Evolutionary conservation across 768 basidiomycete genomes (phyloP).

Genomic region (Suillus americanus): DNA sequence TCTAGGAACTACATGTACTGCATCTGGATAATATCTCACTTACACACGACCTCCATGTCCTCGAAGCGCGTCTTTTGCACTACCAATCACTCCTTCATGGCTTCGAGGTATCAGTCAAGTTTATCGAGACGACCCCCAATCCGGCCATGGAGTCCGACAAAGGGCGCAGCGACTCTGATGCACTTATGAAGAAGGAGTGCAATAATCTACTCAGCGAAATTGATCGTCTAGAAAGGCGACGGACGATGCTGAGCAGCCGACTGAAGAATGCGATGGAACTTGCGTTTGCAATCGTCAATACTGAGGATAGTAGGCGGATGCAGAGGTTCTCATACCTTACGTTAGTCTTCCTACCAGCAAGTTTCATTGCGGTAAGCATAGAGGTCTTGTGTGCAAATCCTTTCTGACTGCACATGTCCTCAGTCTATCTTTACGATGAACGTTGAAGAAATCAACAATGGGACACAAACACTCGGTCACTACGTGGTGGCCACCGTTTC

Average conservation of each 20-base stretch:
- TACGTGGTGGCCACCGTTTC: not conserved
- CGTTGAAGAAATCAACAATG: too few species aligned
- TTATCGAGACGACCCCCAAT: constrained; percentile 44
- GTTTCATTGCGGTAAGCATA: constrained; percentile 26
- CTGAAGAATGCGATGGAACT: constrained; percentile 20
- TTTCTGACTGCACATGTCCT: too few species aligned
- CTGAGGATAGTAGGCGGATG: constrained; percentile 49
- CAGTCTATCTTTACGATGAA: too few species aligned
- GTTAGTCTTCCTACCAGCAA: constrained; percentile 53
- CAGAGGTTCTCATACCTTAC: constrained; percentile 43
- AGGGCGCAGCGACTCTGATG: constrained; percentile 10
- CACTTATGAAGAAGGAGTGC: constrained; percentile 19
- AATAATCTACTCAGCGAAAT: constrained; percentile 36
- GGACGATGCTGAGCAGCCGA: constrained; percentile 14
- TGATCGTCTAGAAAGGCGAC: constrained; percentile 29
- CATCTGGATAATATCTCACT: constrained; percentile 14
- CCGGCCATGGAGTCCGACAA: constrained; percentile 35
- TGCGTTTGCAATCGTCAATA: constrained; percentile 49
- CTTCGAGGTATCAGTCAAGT: constrained; percentile 45
- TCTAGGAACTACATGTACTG: not conserved
- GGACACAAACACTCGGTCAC: not conserved
- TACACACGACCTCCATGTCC: constrained; percentile 48
- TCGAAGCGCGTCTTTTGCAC: constrained; percentile 49
- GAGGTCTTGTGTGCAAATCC: too few species aligned
- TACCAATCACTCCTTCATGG: constrained; percentile 48